phyloP scores from a whole-genome alignment of 495 filamentous ascomycete species.

The Chaetomidium leptoderma region DNA sequence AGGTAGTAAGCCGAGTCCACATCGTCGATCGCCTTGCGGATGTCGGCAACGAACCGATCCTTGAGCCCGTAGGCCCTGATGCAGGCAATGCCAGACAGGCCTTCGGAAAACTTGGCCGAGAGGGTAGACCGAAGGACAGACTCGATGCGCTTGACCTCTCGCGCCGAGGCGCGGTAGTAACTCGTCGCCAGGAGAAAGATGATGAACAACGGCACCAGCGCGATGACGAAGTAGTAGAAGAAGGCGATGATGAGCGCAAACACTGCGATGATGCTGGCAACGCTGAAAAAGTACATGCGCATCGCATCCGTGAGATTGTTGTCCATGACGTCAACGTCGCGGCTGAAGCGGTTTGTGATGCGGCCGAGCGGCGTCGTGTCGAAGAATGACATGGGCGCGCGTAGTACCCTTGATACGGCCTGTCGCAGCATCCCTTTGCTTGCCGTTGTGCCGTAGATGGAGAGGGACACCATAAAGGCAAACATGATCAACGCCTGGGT shows the following conservation, averaged over 20 bases:
- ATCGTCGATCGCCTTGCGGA: constrained; percentile 69
- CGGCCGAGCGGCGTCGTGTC: constrained; percentile 94
- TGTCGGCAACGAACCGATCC: constrained; percentile 62
- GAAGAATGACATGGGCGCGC: constrained; percentile 96
- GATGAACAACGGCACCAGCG: constrained; percentile 73
- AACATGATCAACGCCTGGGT: constrained; percentile 77
- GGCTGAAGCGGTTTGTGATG: constrained; percentile 94
- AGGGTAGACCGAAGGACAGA: constrained; percentile 79
- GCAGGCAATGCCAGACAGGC: constrained; percentile 71
- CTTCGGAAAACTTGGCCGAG: constrained; percentile 89
- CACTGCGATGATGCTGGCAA: constrained; percentile 72
- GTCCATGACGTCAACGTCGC: constrained; percentile 94
- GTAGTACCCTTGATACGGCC: constrained; percentile 75
- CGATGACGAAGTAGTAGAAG: constrained; percentile 92
- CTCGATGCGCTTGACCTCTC: constrained; percentile 93
- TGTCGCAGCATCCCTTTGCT: constrained; percentile 77
- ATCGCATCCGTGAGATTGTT: constrained; percentile 87
- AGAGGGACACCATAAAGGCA: constrained; percentile 55
- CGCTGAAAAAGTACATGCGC: constrained; percentile 85
- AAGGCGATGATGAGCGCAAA: constrained; percentile 86
- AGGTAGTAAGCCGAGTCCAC: constrained; percentile 95
- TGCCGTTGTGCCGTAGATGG: constrained; percentile 72
- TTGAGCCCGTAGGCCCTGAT: constrained; percentile 87
- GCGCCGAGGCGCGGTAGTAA: constrained; percentile 86
- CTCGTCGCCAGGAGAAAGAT: constrained; percentile 77